Evolutionary conservation across 345 rosid species (phyloP), one percentile per base, ranked within the genome.

Genomic region (Punica granatum): DNA sequence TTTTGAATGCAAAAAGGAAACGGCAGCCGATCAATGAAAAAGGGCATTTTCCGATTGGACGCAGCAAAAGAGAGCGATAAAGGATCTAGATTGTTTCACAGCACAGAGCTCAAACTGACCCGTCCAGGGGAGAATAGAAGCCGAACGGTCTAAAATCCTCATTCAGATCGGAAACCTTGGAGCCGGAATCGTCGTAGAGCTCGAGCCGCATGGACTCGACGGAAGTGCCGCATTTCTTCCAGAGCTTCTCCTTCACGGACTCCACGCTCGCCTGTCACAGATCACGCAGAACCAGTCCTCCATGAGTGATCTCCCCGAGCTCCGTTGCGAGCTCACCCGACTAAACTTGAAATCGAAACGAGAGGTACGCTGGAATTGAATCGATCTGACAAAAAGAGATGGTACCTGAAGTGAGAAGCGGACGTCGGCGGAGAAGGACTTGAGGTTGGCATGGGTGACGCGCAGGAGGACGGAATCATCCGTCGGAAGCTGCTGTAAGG

Each of bases 191-290:
- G 66, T 93, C 98, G 64, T 86, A 89, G 6, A 93, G 96, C 81
- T 90, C 91, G 48, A 90, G 69, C 33, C 77, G 53, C 97, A 93
- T 93, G 8, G 90, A 83, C 64, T 74, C 76, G 61, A 89, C 88
- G 7, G 92, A 83, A 19, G 96, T 87, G 8, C 96, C 96, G 48
- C 94, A 93, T 86, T 93, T 89, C 21, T 68, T 87, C 98, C 96
- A 87, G 42, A 93, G 81, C 86, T 93, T 93, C 2, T 90, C 98
- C 69, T 93, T 90, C 63, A 89, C 91, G 34, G 91, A 83, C 79
- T 90, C 96, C 73, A 93, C 94, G 65, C 69, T 81, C 82, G 76
- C 72, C 85, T 84, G 3, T 41, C 49, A 63, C 19, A 31, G 31
- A 63, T 23, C 66, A 23, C 46, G 33, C 33, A 1, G 19, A 62